Evolutionary conservation across 2,329 filamentous ascomycete species (phyloP), one percentile per base, ranked within the genome.

Genomic region (Zymoseptoria tritici): DNA sequence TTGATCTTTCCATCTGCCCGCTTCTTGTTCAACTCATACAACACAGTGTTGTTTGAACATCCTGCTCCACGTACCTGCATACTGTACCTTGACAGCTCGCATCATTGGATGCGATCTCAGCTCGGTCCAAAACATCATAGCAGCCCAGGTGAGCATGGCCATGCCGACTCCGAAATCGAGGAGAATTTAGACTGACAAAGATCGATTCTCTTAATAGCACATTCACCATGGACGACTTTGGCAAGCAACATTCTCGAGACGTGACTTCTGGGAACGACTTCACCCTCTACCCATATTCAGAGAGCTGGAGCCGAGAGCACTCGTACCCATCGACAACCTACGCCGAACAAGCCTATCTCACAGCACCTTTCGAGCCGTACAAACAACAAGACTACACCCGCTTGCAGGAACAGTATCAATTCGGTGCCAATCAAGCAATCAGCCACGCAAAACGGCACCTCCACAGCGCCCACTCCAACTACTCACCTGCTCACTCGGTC

Each of bases 401-500:
- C 24, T 64, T 74, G 16, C 60, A 69, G 36, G 71, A 77, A 49
- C 69, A 76, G 54, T 72, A 73, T 59, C 67, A 73, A 49, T 76
- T 71, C 60, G 66, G 71, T 60, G 73, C 70, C 52, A 70, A 74
- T 51, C 71, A 68, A 57, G 68, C 74, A 31, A 69, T 71, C 16
- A 72, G 74, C 59, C 71, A 68, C 22, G 69, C 73, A 22, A 77
- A 77, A 68, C 65, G 70, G 51, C 68, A 64, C 57, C 71, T 72
- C 31, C 74, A 71, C 56, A 63, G 70, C 26, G 71, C 71, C n/a
- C 76, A 70, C 55, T 74, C 75, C 21, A 67, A 71, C 52, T 74
- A 74, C 59, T 80, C 78, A 16, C 78, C 78, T n/a, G 63, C 69
- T 9, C 69, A 77, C 61, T 79, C 78, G 4, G 69, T 69, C 36